phyloP scores from a whole-genome alignment of 805 yeast species.

The Pichia cephalocereana region DNA sequence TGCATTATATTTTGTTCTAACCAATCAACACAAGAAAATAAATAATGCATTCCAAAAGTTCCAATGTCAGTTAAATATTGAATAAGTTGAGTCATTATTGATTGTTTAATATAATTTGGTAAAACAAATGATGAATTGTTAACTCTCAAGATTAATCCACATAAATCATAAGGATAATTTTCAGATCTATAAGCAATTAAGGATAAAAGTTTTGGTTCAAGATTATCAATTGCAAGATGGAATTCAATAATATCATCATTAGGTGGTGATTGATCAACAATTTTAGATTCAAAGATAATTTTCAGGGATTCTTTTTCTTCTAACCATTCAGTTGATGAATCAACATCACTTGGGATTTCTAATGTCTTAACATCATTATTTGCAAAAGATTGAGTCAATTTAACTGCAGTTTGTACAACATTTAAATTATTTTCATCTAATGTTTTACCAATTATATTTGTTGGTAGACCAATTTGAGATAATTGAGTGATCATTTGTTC shows the following conservation, averaged over 20 bases:
- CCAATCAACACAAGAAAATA: conserved; percentile 71
- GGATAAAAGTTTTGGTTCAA: conserved; percentile 22
- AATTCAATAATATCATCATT: conserved; percentile 27
- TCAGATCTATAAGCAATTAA: conserved; percentile 36
- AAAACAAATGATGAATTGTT: conserved; percentile 37
- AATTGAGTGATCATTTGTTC: background rate
- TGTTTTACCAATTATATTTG: background rate
- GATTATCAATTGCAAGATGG: conserved; percentile 24
- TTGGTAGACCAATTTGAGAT: background rate
- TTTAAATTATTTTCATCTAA: conserved; percentile 15
- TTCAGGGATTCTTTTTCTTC: conserved; percentile 66
- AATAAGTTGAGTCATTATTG: conserved; percentile 42
- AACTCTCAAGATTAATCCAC: conserved; percentile 55
- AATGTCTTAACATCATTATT: background rate
- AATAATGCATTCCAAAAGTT: conserved; percentile 59
- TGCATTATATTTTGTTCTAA: conserved; percentile 49
- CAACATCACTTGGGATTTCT: conserved; percentile 7
- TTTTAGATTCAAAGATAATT: conserved; percentile 37
- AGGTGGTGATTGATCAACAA: conserved; percentile 28
- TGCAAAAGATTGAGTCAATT: conserved; percentile 33
- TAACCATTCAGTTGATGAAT: conserved; percentile 45
- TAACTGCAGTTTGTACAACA: conserved; percentile 43
- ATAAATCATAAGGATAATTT: conserved; percentile 55
- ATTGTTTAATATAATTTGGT: conserved; percentile 61
- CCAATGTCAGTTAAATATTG: conserved; percentile 33